Evolutionary conservation across 2,329 filamentous ascomycete species (phyloP).

Genomic region (Fusarium siculi): DNA sequence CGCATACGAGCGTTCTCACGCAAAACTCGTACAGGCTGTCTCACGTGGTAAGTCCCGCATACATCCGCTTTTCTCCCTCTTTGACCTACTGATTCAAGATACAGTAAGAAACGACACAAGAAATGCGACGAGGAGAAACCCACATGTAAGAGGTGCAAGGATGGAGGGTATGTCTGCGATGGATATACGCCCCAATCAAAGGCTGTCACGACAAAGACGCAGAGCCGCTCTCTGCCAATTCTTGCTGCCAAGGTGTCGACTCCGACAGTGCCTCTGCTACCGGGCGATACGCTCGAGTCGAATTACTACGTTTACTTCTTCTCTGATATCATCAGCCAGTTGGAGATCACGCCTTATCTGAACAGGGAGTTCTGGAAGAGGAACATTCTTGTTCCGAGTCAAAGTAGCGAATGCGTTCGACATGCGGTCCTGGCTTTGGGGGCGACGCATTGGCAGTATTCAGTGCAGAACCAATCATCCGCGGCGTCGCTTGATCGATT

Average conservation of each 20-base stretch:
- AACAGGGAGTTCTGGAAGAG: slow-evolving; percentile 1
- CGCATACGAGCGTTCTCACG: slow-evolving; percentile 1
- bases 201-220: background rate
- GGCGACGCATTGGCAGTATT: background rate
- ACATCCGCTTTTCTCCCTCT: background rate
- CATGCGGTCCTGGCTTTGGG: slow-evolving; percentile 6
- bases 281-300: background rate
- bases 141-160: slow-evolving; percentile 3
- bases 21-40: slow-evolving; percentile 9
- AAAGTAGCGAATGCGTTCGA: background rate
- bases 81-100: background rate
- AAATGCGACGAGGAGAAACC: slow-evolving; percentile 15
- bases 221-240: background rate
- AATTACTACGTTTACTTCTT: slow-evolving; percentile 13
- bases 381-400: background rate
- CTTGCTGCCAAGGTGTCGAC: background rate
- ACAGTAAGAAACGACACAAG: slow-evolving; percentile 14
- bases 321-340: background rate
- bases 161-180: slow-evolving; percentile 19
- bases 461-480: rapidly evolving
- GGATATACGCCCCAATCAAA: background rate
- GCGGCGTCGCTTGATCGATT: background rate
- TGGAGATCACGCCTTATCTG: background rate
- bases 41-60: slow-evolving; percentile 12
- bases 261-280: background rate